phyloP scores from a whole-genome alignment of 2,329 filamentous ascomycete species.

The Diaporthe capsici region DNA sequence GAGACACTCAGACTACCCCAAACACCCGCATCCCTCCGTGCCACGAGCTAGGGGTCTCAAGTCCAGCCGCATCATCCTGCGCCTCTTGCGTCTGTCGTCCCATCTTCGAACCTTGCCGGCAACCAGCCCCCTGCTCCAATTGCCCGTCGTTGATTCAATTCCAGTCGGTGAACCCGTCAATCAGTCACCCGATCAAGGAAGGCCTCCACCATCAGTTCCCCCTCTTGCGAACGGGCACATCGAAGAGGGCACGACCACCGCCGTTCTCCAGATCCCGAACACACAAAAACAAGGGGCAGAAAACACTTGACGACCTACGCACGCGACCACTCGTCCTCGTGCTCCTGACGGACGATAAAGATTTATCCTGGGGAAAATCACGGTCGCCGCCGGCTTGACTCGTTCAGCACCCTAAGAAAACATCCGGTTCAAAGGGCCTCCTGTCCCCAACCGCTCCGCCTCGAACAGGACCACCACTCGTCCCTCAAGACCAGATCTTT shows the following conservation, averaged over 20 bases:
- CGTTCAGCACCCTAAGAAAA: not conserved
- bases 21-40: conserved; percentile 42
- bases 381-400: conserved; percentile 1
- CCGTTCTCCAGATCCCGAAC: not conserved
- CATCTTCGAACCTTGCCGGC: conserved; percentile 35
- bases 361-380: not conserved
- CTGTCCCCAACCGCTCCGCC: not conserved
- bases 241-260: not conserved
- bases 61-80: conserved; percentile 34
- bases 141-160: conserved; percentile 5
- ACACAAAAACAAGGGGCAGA: not conserved
- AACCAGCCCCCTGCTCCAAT: conserved; percentile 25
- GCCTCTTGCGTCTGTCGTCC: conserved; percentile 36
- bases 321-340: conserved; percentile 18
- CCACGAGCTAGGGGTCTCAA: conserved; percentile 44
- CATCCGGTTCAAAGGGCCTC: not conserved
- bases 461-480: not conserved
- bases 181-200: conserved; percentile 8
- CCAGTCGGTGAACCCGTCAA: conserved; percentile 14
- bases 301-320: not conserved
- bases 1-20: conserved; percentile 47
- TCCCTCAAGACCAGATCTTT: not conserved
- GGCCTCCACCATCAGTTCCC: conserved; percentile 40
- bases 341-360: not conserved
- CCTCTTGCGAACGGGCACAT: not conserved